These are phyloP conservation scores for Paraglomus occultum DNA, from an alignment of 192 early-diverging fungal genomes.

Conservation along the genomic window DNA sequence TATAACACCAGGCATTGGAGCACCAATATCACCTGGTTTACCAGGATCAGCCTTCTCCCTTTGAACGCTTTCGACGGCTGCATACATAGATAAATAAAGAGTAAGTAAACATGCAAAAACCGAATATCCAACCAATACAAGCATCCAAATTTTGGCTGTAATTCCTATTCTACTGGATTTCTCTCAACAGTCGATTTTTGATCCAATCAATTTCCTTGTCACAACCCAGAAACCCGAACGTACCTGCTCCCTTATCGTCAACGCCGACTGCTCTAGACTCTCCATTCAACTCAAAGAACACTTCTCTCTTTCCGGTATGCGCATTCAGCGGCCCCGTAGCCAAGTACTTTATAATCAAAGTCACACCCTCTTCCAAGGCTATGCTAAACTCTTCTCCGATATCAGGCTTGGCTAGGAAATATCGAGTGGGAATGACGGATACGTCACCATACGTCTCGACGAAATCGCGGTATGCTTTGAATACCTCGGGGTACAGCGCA, in stretches of 20 bases:
- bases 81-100: background rate
- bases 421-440: conserved; percentile 85
- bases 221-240: too few relatives aligned
- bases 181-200: too few relatives aligned
- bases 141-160: too few relatives aligned
- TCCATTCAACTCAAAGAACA: conserved; percentile 96
- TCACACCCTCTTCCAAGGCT: conserved; percentile 84
- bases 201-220: too few relatives aligned
- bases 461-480: conserved; percentile 75
- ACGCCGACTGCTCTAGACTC: conserved; percentile 86
- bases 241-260: conserved; percentile 57
- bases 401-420: conserved; percentile 83
- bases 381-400: conserved; percentile 89
- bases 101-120: too few relatives aligned
- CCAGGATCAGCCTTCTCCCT: conserved; percentile 74
- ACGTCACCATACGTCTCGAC: conserved; percentile 83
- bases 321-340: conserved; percentile 86
- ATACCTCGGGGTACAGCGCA: conserved; percentile 93
- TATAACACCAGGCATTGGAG: conserved; percentile 96
- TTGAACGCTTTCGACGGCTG: conserved; percentile 58
- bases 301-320: conserved; percentile 74
- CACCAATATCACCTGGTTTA: conserved; percentile 80
- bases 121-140: too few relatives aligned
- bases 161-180: too few relatives aligned
- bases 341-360: conserved; percentile 84